These are phyloP conservation scores for Hygrocybe coccinea DNA, from an alignment of 768 basidiomycete genomes.

Conservation along the genomic window DNA sequence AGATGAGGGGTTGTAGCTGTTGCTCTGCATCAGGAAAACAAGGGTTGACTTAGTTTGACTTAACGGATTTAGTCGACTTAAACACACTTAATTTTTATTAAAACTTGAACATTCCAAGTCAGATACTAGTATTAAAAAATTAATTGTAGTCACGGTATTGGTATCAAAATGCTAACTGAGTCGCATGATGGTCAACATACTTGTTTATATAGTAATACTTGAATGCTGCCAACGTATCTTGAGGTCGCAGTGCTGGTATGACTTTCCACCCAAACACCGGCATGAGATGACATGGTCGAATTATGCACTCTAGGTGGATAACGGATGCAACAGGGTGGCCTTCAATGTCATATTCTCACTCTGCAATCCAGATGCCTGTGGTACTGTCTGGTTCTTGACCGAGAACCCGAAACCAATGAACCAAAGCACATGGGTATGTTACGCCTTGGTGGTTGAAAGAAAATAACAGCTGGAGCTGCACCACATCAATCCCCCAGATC, in stretches of 20 bases:
- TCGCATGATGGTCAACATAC: slow-evolving; percentile 19
- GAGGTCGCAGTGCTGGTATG: slow-evolving; percentile 14
- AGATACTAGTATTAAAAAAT: too few relatives aligned
- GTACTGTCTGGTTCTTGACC: slow-evolving; percentile 6
- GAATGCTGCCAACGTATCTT: too few relatives aligned
- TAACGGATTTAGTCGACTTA: too few relatives aligned
- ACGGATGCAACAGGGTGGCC: background rate
- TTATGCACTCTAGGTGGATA: slow-evolving; percentile 27
- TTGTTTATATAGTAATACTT: slow-evolving; percentile 17
- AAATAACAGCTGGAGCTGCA: slow-evolving; percentile 27
- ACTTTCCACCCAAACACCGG: slow-evolving; percentile 8
- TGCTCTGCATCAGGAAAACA: too few relatives aligned
- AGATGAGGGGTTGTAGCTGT: too few relatives aligned
- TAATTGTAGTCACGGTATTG: too few relatives aligned
- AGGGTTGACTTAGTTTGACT: too few relatives aligned
- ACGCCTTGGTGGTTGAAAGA: background rate
- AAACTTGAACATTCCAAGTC: too few relatives aligned
- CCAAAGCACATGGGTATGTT: slow-evolving; percentile 8
- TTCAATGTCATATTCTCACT: slow-evolving; percentile 9
- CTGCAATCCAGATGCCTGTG: slow-evolving; percentile 17
- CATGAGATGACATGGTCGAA: slow-evolving; percentile 2
- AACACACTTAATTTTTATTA: too few relatives aligned
- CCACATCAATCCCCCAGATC: slow-evolving; percentile 25
- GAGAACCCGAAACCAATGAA: slow-evolving; percentile 7
- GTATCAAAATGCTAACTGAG: background rate